Base-by-base conservation (phyloP, 371 early-diverging fungal genomes). In the Nematocida sp. region DNA sequence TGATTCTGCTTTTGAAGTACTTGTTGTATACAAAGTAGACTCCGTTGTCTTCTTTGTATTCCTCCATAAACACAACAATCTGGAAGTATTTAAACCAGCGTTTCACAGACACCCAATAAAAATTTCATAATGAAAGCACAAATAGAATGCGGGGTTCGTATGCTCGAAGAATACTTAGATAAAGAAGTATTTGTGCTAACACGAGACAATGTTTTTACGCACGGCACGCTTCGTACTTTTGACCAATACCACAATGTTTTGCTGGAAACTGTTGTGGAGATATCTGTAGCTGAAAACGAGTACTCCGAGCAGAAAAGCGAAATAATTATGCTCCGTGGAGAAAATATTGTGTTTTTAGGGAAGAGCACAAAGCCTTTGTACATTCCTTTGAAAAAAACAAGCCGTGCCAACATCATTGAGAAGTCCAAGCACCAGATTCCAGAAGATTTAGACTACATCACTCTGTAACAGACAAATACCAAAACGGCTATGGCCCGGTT, bases 171-270 rank as follows among this genome's bases (percentile, higher is more conserved):
- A 41, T 83, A 76, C 78, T 41, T 84, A 53, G 80, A 82, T 34
- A 77, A 80, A 40, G 36, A 49, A 25, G 77, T 82, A 21, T 64
- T 81, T 7, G 67, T 84, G 11, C 13, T 77, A 23, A 19, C 80
- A 15, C 40, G 64, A 25, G 81, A 82, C 52, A 63, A 70, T 17
- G 74, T 56, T 23, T 78, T 55, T 64, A 48, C 80, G 0, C 77
- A 76, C 49, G 84, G 84, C 1, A 58, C 62, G 17, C 53, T 84
- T 11, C 77, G 84, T 53, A 81, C 83, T 4, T 84, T 80, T 63
- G 84, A 84, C 63, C 84, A 84, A 51, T 82, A 67, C 54, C 76
- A 82, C 57, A 83, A 70, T 45, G 64, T 84, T 31, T 76, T 81
- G 21, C 46, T 84, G 17, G 80, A 84, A 51, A 40, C 70, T 38